phyloP scores from a whole-genome alignment of 2,329 filamentous ascomycete species.

The Colletotrichum camelliae region DNA sequence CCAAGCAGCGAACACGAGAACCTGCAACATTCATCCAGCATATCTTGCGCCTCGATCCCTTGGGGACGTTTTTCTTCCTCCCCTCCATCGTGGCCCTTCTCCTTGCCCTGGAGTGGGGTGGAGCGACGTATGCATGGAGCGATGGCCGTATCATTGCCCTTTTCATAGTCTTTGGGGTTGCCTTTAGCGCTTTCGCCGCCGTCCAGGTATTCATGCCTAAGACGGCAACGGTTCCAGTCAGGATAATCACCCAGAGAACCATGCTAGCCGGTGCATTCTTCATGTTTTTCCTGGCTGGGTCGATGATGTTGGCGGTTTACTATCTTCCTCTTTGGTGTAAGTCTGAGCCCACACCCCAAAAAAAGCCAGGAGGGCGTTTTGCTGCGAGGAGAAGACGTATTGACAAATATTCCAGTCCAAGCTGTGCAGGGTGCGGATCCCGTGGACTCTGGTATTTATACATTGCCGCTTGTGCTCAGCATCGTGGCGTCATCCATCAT shows the following conservation, averaged over 20 bases:
- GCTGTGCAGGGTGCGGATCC: conserved; percentile 58
- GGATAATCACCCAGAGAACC: conserved; percentile 60
- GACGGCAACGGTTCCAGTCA: conserved; percentile 61
- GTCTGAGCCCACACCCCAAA: conserved; percentile 24
- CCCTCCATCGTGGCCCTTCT: conserved; percentile 65
- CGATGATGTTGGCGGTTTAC: conserved; percentile 61
- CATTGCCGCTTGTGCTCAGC: conserved; percentile 60
- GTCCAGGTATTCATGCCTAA: conserved; percentile 61
- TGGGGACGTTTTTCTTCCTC: conserved; percentile 65
- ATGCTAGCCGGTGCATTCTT: conserved; percentile 53
- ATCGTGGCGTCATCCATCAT: conserved; percentile 57
- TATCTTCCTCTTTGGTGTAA: conserved; percentile 62
- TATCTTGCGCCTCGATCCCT: conserved; percentile 59
- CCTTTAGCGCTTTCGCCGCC: conserved; percentile 50
- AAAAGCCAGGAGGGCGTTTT: not conserved
- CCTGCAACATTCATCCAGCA: conserved; percentile 43
- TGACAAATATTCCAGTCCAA: conserved; percentile 47
- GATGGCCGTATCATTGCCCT: conserved; percentile 58
- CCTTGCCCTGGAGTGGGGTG: conserved; percentile 69
- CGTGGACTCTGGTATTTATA: conserved; percentile 61
- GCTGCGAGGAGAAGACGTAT: not conserved
- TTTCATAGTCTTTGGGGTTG: conserved; percentile 54
- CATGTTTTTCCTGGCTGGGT: conserved; percentile 51
- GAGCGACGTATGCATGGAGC: conserved; percentile 57
- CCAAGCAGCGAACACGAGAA: conserved; percentile 32